Base-by-base conservation (phyloP, 2,329 filamentous ascomycete species). In the Sporothrix inflata region DNA sequence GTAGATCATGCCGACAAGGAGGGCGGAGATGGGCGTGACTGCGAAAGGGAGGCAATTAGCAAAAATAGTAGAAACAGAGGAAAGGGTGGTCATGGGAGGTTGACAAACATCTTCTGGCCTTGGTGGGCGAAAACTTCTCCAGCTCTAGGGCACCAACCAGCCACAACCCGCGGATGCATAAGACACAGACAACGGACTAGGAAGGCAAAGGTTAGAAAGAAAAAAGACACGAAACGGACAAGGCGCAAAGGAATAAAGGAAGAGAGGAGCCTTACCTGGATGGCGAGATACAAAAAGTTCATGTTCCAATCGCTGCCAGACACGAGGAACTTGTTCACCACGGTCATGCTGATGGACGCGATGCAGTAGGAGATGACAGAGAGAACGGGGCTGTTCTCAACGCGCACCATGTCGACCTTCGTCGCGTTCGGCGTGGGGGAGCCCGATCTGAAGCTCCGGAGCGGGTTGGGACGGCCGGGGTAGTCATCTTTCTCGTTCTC, bases 1-100 rank as follows among this genome's bases (percentile, higher is more conserved):
- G 84, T 98, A 99, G 83, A 99, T 98, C 96, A 98, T 99, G 80
- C 94, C 94, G 79, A 98, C 96, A 75, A 99, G 90, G 74, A 98
- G 92, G 71, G 98, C 86, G 72, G 96, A 97, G 78, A 99, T 94
- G 66, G 96, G 96, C 79, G 98, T 97, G 96, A 94, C 94, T 97
- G 77, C 21, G 40, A 27, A 24, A 14, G 27, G 61, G 21, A 47
- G 1, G 51, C 12, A 19, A 21, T 24, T 51, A 63, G 51, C 14
- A 34, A 2, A 34, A 63, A 38, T 7, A 12, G 27, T 38, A n/a
- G 40, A 51, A 30, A 24, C 24, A n/a, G 19, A 11, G 12, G 42
- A 24, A 24, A 42, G 7, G 51, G 42, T 3, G 24, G 42, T 8
- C 1, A n/a, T 30, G n/a, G n/a, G 3, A 8, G 24, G 2, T 21